Evolutionary conservation across 441 rosid species (phyloP).

Genomic region (Melastoma candidum): DNA sequence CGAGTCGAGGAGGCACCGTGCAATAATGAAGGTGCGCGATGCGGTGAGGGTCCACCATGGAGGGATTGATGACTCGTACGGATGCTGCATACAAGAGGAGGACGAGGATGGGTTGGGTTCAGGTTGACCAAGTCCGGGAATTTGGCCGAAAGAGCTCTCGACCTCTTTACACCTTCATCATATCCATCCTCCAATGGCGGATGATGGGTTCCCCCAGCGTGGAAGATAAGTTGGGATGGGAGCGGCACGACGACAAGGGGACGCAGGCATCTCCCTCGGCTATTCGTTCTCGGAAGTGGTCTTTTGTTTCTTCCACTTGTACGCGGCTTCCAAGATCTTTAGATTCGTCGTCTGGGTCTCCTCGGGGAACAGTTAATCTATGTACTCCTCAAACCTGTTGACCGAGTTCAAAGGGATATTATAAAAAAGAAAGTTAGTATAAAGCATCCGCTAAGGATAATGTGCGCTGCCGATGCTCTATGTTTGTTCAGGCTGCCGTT

Average conservation of each 20-base stretch:
- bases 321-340: conserved; percentile 82
- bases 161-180: no score
- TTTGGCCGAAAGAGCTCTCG: no score
- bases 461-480: no score
- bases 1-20: no score
- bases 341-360: conserved; percentile 70
- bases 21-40: no score
- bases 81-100: conserved; percentile 7
- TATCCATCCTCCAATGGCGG: no score
- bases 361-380: conserved; percentile 77
- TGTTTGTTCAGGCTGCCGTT: no score
- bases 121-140: not conserved
- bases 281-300: conserved; percentile 36
- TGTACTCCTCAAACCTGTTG: conserved; percentile 71
- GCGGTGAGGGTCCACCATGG: not conserved
- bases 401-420: conserved; percentile 3
- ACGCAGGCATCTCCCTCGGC: not conserved
- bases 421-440: not conserved
- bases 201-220: no score
- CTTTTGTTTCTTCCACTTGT: conserved; percentile 77
- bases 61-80: not conserved
- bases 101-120: conserved; percentile 4
- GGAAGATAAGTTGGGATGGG: no score
- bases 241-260: no score
- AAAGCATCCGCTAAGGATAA: not conserved